Evolutionary conservation across 2,329 filamentous ascomycete genomes (phyloP).

Genomic region (Fusarium sp.): DNA sequence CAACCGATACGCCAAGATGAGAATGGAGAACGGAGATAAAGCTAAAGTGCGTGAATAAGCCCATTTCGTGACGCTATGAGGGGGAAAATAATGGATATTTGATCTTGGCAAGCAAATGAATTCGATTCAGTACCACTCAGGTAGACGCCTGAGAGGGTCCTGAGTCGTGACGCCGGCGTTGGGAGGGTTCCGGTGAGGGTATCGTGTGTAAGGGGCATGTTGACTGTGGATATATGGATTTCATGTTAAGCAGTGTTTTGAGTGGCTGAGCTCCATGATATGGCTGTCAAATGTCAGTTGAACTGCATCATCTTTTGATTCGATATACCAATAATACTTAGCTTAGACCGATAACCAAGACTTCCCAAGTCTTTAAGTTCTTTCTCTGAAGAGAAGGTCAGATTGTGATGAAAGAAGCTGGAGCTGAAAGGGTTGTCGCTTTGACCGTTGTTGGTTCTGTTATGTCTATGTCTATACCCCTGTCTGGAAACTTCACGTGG

Average conservation of each 20-base stretch:
- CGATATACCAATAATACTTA: background rate
- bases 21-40: constrained; percentile 1
- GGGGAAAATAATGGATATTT: constrained; percentile 16
- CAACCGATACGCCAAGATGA: constrained; percentile 28
- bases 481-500: constrained; percentile 18
- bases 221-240: background rate
- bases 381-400: background rate
- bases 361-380: background rate
- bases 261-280: background rate
- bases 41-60: constrained; percentile 13
- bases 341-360: background rate
- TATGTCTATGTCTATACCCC: constrained; percentile 12
- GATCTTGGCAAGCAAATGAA: constrained; percentile 19
- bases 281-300: too few relatives aligned
- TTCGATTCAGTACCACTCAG: background rate
- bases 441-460: background rate
- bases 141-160: background rate
- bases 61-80: constrained; percentile 1
- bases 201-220: background rate
- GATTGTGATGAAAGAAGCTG: background rate
- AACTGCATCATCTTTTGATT: background rate
- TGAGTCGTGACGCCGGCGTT: background rate
- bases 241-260: background rate
- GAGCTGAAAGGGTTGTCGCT: background rate
- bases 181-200: background rate